Base-by-base conservation (phyloP, 2,329 filamentous ascomycete genomes). In the Parastagonospora nodorum region DNA sequence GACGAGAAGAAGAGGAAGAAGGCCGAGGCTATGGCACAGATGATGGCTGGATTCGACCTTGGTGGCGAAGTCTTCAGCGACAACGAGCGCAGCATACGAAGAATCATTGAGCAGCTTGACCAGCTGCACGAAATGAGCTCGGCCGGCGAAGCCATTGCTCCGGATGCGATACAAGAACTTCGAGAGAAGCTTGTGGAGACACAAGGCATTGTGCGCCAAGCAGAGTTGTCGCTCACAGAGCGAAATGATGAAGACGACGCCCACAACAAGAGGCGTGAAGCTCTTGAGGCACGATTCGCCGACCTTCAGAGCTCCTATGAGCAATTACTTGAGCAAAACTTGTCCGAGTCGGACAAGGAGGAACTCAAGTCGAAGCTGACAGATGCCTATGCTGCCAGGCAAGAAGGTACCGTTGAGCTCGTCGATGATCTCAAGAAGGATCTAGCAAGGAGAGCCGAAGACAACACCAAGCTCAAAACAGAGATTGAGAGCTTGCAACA, bases 1-100 rank as follows among this genome's bases (percentile, higher is more conserved):
- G 93, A 97, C 64, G 94, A 97, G 77, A 99, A 99, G 82, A 95
- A 97, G 77, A 93, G 92, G 81, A 92, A 92, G 79, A 99, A 99
- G 82, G 91, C 92, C 1, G 94, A 99, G 78, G 94, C 95, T 77
- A 99, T 99, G 94, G 94, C 94, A 37, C 90, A 97, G 82, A 99
- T 99, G 94, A 97, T 99, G 93, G 94, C 94, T 51, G 92, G 93
- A 3, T 97, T 99, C 66, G 93, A 99, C 68, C 84, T 99, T 30
- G 93, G 92, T 38, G 88, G 89, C 42, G 92, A 97, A 50, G 87
- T 95, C 29, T 96, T 97, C 73, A 96, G 92, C 61, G 89, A 94
- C 51, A 96, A 96, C 64, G 94, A 99, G 74, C 84, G 88, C 57
- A 87, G 86, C 43, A 90, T 99, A 51, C 86, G 89, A 52, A 86